Evolutionary conservation across 768 basidiomycete species (phyloP), one percentile per base, ranked within the genome.

Genomic region (Amanita polypyramis): DNA sequence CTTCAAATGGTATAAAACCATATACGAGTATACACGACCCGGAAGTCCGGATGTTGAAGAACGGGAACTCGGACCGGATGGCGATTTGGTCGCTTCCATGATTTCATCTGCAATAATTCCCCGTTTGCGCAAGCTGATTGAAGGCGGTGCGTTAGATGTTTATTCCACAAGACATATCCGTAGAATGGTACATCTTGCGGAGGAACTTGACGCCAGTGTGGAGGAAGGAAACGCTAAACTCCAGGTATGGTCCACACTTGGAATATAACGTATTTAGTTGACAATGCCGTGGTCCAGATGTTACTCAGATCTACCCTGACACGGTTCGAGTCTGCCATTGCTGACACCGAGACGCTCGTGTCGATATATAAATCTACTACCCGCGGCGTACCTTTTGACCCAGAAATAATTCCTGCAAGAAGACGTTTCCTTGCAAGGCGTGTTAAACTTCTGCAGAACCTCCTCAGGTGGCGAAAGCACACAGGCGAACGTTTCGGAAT

Each of bases 81-180:
- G 87, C 7, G 92, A 96, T 58, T 69, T 96, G 19, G 85, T 92
- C 29, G 79, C 87, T 10, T 80, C 85, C 0, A 91, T 94, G 82
- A 75, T 94, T 14, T 80, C 85, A n/a, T 87, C 86, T 0, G 80
- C 82, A 0, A 69, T 94, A 36, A 77, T 85, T 32, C 90, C 93
- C 7, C 70, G 82, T 41, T 58, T 96, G 7, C 76, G 74, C 58
- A 85, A 79, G 55, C 58, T 87, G 19, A 59, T 96, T n/a, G 79
- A 83, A 49, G 73, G 72, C n/a, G 92, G 93, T 20, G 85, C 75
- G 4, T 68, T 93, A 46, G 85, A 96, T 60, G 80, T 85, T 1
- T 92, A 89, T 62, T 94, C 91, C 2, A 68, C 70, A 27, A 64
- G 55, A 29, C 75, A 84, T 57, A 69, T 83, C 2, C 70, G 77